Conservation (phyloP, 2,329 filamentous ascomycete species). For the Botryotinia globosa region DNA sequence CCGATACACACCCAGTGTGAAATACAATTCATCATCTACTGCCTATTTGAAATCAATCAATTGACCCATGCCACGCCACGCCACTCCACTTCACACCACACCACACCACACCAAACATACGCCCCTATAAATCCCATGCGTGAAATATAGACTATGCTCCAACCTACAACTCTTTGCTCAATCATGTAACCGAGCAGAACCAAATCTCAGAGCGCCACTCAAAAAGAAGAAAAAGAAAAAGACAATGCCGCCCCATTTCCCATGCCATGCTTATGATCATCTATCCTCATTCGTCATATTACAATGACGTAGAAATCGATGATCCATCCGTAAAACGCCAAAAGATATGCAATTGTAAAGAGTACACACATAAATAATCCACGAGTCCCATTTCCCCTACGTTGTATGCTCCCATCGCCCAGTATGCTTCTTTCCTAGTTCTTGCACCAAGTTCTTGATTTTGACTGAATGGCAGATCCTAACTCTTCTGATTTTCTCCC, state of each 20-base stretch:
- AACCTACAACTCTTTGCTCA: neutral
- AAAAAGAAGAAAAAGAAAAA: neutral
- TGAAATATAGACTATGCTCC: conserved; percentile 1
- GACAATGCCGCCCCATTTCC: neutral
- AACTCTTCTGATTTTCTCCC: conserved; percentile 10
- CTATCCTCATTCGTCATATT: neutral
- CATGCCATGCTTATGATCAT: conserved; percentile 1
- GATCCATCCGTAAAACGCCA: conserved; percentile 2
- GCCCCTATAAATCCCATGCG: neutral
- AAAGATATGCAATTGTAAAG: conserved; percentile 8
- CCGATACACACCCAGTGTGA: neutral
- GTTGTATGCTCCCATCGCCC: neutral
- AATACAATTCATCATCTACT: conserved; percentile 1
- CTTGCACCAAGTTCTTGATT: neutral
- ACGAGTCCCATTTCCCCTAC: neutral
- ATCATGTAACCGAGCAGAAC: neutral
- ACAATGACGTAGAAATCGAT: neutral
- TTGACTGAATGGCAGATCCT: neutral
- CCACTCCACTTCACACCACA: neutral
- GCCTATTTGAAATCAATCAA: neutral
- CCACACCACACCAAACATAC: neutral
- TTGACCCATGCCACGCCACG: neutral
- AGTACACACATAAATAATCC: conserved; percentile 8
- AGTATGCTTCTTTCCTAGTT: neutral
- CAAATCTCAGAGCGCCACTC: neutral